A percentile compares a stretch with the other conserved stretches of the same genome.
Conservation (phyloP, 78 protist genomes). For the slime mould (Dictyostelium discoideum) region DNA sequence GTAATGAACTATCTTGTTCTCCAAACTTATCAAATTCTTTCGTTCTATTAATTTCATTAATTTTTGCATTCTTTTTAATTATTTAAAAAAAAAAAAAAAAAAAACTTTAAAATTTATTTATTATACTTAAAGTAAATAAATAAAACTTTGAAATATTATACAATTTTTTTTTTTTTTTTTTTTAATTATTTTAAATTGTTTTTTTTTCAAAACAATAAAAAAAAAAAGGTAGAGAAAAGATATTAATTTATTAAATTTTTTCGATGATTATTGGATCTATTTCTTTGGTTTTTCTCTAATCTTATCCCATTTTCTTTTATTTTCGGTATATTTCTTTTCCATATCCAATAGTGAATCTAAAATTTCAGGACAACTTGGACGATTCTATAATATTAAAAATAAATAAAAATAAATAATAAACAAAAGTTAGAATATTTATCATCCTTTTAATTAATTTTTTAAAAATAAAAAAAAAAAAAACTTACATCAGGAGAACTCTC, state of each 20-base stretch:
- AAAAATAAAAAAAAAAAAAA: neutral
- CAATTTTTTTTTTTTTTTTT: too few relatives aligned
- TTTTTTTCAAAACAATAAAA: neutral
- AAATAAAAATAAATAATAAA: neutral
- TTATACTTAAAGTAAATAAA: too few relatives aligned
- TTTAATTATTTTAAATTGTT: neutral
- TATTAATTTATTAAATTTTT: too few relatives aligned
- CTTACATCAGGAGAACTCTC: slow-evolving; percentile 52
- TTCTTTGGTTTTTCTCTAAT: slow-evolving; percentile 67
- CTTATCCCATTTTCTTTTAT: slow-evolving; percentile 72
- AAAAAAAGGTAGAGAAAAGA: neutral
- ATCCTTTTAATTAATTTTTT: too few relatives aligned
- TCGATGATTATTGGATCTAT: neutral
- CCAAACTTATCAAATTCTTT: too few relatives aligned
- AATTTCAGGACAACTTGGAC: slow-evolving; percentile 79
- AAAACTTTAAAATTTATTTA: too few relatives aligned
- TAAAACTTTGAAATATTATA: too few relatives aligned
- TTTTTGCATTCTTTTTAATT: too few relatives aligned
- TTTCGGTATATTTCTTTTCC: slow-evolving; percentile 55
- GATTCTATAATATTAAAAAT: slow-evolving; percentile 8
- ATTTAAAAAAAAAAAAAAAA: too few relatives aligned
- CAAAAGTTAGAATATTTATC: neutral
- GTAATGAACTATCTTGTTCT: too few relatives aligned
- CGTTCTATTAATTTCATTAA: too few relatives aligned
- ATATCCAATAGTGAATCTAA: slow-evolving; percentile 34